A percentile compares a stretch with the other conserved stretches of the same genome.
Evolutionary conservation across 345 rosid species (phyloP).

Genomic region (Crucihimalaya himalaica): DNA sequence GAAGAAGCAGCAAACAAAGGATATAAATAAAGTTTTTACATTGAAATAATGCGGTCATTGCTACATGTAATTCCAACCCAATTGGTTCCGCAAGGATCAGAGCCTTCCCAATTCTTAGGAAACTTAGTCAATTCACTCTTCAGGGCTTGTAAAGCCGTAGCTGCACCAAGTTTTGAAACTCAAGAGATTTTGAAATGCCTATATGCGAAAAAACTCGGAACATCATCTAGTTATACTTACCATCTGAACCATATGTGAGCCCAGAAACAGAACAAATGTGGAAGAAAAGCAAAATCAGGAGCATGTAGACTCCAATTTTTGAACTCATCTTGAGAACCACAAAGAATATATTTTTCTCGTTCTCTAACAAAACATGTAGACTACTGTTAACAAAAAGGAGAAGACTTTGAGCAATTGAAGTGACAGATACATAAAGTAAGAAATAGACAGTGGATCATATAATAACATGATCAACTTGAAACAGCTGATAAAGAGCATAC

Average conservation of each 20-base stretch:
- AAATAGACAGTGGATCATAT: constrained; percentile 4
- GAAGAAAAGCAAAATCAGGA: constrained; percentile 33
- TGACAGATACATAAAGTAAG: not conserved
- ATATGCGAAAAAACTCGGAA: not conserved
- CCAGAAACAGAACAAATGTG: not conserved
- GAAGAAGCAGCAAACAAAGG: not conserved
- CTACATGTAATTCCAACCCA: constrained; percentile 3
- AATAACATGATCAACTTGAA: constrained; percentile 25
- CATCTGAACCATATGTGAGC: not conserved
- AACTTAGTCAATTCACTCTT: not conserved
- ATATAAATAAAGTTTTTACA: not conserved
- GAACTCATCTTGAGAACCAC: constrained; percentile 15
- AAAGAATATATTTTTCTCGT: not conserved
- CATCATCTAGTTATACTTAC: not conserved
- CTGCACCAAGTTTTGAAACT: not conserved
- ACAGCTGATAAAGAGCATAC: constrained; percentile 4
- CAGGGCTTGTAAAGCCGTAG: not conserved
- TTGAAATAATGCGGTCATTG: not conserved
- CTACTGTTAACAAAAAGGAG: constrained; percentile 8
- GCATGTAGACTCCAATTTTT: constrained; percentile 37
- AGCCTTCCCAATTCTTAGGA: not conserved
- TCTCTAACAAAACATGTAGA: not conserved
- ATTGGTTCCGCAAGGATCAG: not conserved
- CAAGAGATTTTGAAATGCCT: not conserved
- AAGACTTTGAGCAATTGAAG: not conserved